Conservation (phyloP, 176 grass and related monocot species). For the Zoysia pacifica region DNA sequence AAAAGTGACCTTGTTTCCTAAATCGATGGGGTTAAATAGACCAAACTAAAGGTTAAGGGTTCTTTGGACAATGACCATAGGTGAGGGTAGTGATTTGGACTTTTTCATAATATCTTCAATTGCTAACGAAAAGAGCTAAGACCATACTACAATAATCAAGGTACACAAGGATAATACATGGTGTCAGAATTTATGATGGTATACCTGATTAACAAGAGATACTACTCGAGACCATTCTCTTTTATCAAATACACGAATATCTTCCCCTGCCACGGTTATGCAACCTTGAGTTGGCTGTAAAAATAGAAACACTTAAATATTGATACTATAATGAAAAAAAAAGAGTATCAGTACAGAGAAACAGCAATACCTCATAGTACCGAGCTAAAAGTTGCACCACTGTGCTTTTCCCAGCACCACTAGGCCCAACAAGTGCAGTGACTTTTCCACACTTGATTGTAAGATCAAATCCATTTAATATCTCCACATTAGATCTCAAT, state of each 20-base stretch:
- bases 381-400: conserved; percentile 93
- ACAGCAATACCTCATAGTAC: conserved; percentile 78
- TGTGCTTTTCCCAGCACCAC: conserved; percentile 96
- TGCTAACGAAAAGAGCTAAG: background rate
- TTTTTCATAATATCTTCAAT: background rate
- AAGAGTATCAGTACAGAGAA: conserved; percentile 26
- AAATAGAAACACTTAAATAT: conserved; percentile 35
- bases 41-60: too few species aligned
- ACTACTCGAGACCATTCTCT: conserved; percentile 90
- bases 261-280: conserved; percentile 92
- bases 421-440: conserved; percentile 93
- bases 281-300: conserved; percentile 81
- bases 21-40: too few species aligned
- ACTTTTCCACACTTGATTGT: conserved; percentile 85
- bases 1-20: too few species aligned
- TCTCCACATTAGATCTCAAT: conserved; percentile 79
- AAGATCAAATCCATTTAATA: conserved; percentile 88
- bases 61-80: too few species aligned
- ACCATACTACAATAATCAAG: background rate
- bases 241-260: conserved; percentile 93
- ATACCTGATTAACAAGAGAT: conserved; percentile 95
- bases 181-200: background rate
- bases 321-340: conserved; percentile 31
- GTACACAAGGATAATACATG: background rate
- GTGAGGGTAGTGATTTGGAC: too few species aligned